Percentiles rank a stretch among this genome's conserved stretches.
Evolutionary conservation across 192 early-diverging fungal species (phyloP).

Genomic region (Coemansia biformis): DNA sequence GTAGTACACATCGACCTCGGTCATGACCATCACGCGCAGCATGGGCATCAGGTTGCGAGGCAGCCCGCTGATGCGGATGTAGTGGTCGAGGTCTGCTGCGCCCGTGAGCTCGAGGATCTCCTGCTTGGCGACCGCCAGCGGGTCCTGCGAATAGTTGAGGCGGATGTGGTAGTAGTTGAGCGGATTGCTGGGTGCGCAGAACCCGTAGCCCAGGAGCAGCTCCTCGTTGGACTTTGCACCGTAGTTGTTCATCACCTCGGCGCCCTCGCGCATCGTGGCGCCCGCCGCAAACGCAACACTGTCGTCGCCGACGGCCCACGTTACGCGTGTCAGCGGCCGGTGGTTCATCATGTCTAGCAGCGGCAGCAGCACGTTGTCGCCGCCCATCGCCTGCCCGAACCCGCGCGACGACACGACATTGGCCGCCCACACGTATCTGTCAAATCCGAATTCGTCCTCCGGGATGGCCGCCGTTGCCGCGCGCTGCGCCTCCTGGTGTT

Average conservation of each 20-base stretch:
- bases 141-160: slow-evolving; percentile 58
- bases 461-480: slow-evolving; percentile 12
- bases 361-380: slow-evolving; percentile 53
- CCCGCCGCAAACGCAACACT: slow-evolving; percentile 46
- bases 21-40: slow-evolving; percentile 68
- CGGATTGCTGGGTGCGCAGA: slow-evolving; percentile 57
- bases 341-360: slow-evolving; percentile 65
- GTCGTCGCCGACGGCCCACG: slow-evolving; percentile 46
- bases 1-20: slow-evolving; percentile 40
- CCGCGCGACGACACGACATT: slow-evolving; percentile 54
- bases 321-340: slow-evolving; percentile 50
- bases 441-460: slow-evolving; percentile 35
- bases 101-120: slow-evolving; percentile 43
- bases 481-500: slow-evolving; percentile 34
- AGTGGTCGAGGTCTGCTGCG: slow-evolving; percentile 39
- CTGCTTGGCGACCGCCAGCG: slow-evolving; percentile 34
- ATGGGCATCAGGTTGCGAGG: slow-evolving; percentile 49
- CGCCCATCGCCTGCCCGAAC: slow-evolving; percentile 53
- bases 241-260: slow-evolving; percentile 63
- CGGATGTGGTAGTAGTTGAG: slow-evolving; percentile 56
- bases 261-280: slow-evolving; percentile 23
- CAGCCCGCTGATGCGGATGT: slow-evolving; percentile 43
- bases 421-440: slow-evolving; percentile 58
- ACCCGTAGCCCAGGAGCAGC: slow-evolving; percentile 64
- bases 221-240: slow-evolving; percentile 73